Percentiles rank a stretch among this genome's conserved stretches.
Conservation (phyloP, 208 protist genomes). For the Trypanosoma congolense region DNA sequence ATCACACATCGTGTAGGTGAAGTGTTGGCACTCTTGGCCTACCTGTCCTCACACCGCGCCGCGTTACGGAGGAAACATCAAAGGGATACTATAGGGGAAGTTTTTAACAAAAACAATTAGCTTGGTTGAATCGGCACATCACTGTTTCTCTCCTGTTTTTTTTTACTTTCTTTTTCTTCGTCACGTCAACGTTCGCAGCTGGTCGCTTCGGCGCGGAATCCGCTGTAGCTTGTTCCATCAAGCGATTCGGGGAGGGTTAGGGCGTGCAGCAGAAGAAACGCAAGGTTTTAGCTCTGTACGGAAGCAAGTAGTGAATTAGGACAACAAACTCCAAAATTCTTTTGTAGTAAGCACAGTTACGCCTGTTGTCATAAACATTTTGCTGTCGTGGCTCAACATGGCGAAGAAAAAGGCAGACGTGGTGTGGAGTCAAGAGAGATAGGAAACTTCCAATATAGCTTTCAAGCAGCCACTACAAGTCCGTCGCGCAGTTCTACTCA, state of each 20-base stretch:
- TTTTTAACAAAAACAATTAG: too few relatives aligned
- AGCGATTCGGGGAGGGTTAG: neutral
- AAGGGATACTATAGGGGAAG: too few relatives aligned
- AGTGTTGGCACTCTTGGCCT: neutral
- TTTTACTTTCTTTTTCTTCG: too few relatives aligned
- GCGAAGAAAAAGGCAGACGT: constrained; percentile 18
- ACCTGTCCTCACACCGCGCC: too few relatives aligned
- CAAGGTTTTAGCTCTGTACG: neutral
- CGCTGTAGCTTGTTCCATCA: neutral
- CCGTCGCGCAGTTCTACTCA: constrained; percentile 5
- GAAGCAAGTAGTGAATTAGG: neutral
- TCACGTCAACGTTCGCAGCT: too few relatives aligned
- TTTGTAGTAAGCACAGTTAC: neutral
- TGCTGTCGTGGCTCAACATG: neutral
- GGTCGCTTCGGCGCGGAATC: neutral
- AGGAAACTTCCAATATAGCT: constrained; percentile 23
- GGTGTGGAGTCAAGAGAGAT: constrained; percentile 21
- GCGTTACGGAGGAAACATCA: too few relatives aligned
- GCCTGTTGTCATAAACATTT: too few relatives aligned
- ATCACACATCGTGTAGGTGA: neutral
- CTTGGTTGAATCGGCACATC: too few relatives aligned
- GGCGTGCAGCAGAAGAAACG: neutral
- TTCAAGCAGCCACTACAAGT: neutral
- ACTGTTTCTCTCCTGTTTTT: too few relatives aligned
- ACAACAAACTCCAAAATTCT: neutral